Conservation (phyloP, 139 green algal genomes). For the Raphidocelis subcapitata region DNA sequence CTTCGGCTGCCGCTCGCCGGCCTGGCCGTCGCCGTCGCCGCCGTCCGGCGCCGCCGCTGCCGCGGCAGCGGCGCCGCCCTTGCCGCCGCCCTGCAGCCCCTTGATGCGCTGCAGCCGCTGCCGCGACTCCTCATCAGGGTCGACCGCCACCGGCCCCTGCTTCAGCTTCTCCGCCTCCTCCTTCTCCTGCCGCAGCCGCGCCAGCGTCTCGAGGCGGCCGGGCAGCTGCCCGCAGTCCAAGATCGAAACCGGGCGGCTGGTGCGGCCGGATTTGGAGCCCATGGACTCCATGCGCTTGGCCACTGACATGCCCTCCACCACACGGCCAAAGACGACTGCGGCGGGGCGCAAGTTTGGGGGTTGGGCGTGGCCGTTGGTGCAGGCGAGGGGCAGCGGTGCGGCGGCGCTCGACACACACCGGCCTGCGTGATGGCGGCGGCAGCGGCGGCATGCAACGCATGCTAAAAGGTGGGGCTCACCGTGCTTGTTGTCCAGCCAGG, state of each 20-base stretch:
- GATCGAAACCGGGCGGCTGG: constrained; percentile 49
- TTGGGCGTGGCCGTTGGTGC: too few species aligned
- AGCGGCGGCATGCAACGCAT: background rate
- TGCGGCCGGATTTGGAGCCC: constrained; percentile 62
- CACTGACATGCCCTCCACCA: constrained; percentile 82
- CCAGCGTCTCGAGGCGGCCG: constrained; percentile 67
- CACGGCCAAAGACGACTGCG: constrained; percentile 85
- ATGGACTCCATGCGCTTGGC: constrained; percentile 73
- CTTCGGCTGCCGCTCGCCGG: constrained; percentile 7
- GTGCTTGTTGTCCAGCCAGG: constrained; percentile 84
- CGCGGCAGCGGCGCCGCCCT: too few species aligned
- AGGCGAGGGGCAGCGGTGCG: background rate
- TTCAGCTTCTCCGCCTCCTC: constrained; percentile 49
- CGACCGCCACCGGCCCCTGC: background rate
- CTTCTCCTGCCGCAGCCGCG: constrained; percentile 58
- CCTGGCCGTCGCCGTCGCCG: background rate
- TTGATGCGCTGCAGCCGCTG: constrained; percentile 1
- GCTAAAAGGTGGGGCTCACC: constrained; percentile 37
- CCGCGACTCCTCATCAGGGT: constrained; percentile 20
- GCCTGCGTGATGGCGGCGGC: background rate
- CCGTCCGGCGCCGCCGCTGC: background rate
- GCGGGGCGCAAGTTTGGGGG: background rate
- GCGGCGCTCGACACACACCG: background rate
- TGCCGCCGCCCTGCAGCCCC: background rate
- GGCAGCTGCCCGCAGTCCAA: constrained; percentile 68